A percentile compares a stretch with the other conserved stretches of the same genome.
These are phyloP conservation scores for Petunia axillaris DNA, from an alignment of 257 asterid species.

Conservation along the genomic window DNA sequence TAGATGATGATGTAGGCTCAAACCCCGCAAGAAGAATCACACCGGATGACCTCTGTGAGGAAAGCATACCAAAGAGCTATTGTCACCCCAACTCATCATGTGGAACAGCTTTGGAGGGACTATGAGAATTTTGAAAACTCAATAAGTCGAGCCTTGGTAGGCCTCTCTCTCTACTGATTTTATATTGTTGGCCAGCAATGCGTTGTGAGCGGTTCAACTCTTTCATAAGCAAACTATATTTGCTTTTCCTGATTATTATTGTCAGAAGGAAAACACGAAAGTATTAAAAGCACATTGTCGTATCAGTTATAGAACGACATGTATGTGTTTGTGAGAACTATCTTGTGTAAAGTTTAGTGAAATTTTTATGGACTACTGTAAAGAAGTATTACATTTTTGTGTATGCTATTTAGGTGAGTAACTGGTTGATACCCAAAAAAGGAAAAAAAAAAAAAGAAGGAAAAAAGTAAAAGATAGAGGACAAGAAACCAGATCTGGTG, in stretches of 20 bases:
- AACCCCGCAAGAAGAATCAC: constrained; percentile 72
- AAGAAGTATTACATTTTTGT: background rate
- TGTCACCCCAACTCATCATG: constrained; percentile 83
- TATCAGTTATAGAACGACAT: background rate
- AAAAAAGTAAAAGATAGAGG: constrained; percentile 13
- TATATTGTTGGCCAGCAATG: constrained; percentile 13
- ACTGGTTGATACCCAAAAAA: constrained; percentile 12
- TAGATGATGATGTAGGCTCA: constrained; percentile 65
- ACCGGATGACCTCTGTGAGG: constrained; percentile 80
- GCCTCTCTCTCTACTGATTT: constrained; percentile 27
- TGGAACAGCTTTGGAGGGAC: constrained; percentile 98
- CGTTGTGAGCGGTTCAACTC: background rate
- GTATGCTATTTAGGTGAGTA: constrained; percentile 7
- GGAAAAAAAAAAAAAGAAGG: background rate
- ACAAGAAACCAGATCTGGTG: constrained; percentile 13
- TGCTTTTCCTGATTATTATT: background rate
- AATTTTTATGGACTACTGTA: background rate
- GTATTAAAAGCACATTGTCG: background rate
- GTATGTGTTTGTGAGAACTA: constrained; percentile 11
- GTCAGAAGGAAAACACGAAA: background rate
- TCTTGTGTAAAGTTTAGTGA: background rate
- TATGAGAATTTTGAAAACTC: constrained; percentile 96
- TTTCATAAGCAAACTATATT: background rate
- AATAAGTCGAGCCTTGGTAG: constrained; percentile 94
- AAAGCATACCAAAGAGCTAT: constrained; percentile 91